Evolutionary conservation across 139 green algal species (phyloP).

Genomic region (Chlorella sp.): DNA sequence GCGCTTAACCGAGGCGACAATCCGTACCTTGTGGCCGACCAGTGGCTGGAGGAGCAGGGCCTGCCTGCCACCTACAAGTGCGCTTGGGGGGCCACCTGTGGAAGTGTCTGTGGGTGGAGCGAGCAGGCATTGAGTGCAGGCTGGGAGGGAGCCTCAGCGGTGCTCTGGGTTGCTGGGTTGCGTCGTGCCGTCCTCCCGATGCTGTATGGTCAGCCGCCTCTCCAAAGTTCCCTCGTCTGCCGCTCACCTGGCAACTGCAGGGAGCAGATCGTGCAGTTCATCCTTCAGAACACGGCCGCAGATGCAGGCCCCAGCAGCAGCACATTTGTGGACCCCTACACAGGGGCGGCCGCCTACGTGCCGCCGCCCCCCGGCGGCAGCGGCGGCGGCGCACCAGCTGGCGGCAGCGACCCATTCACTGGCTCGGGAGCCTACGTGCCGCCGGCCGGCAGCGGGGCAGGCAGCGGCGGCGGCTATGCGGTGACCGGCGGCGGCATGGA

Average conservation of each 20-base stretch:
- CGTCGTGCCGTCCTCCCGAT: neutral
- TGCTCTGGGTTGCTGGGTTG: too few relatives aligned
- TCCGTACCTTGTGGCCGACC: slow-evolving; percentile 90
- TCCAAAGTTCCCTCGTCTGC: neutral
- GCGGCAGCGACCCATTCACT: slow-evolving; percentile 56
- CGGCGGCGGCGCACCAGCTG: neutral
- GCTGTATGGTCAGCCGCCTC: neutral
- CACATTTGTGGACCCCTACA: slow-evolving; percentile 61
- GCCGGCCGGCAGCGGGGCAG: neutral
- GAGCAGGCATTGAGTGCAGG: too few relatives aligned
- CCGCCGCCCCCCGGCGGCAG: neutral
- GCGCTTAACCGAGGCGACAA: slow-evolving; percentile 82
- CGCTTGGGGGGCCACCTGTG: neutral
- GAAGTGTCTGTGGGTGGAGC: too few relatives aligned
- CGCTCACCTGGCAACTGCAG: slow-evolving; percentile 17
- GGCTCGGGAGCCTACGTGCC: slow-evolving; percentile 16
- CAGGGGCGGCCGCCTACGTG: slow-evolving; percentile 28
- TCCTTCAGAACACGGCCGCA: slow-evolving; percentile 78
- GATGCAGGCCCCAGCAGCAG: neutral
- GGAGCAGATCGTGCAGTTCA: slow-evolving; percentile 91
- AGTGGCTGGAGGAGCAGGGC: slow-evolving; percentile 81
- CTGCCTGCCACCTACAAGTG: slow-evolving; percentile 78
- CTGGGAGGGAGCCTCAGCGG: too few relatives aligned
- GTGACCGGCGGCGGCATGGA: slow-evolving; percentile 15
- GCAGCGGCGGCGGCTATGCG: neutral